Evolutionary conservation across 768 basidiomycete species (phyloP).

Genomic region (Phylloporus rhodoxanthus): DNA sequence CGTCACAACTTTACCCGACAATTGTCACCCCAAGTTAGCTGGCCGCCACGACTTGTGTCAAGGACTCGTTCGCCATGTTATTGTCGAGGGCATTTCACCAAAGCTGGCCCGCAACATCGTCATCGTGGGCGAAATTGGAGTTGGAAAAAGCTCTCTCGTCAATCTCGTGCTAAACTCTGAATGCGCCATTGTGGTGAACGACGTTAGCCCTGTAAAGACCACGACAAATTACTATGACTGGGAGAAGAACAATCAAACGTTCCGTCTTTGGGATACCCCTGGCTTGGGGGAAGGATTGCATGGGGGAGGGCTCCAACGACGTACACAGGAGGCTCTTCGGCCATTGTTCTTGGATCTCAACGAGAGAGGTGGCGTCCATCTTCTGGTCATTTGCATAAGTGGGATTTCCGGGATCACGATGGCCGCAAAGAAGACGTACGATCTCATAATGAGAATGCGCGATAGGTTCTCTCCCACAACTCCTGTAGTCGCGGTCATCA

Average conservation of each 20-base stretch:
- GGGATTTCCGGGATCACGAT: slow-evolving; percentile 14
- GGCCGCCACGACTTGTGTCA: slow-evolving; percentile 18
- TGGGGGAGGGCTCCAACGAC: slow-evolving; percentile 14
- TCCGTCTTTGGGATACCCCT: slow-evolving; percentile 28
- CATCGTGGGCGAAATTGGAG: slow-evolving; percentile 24
- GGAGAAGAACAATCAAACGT: slow-evolving; percentile 7
- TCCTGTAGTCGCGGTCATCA: slow-evolving; percentile 28
- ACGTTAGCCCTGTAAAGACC: slow-evolving; percentile 17
- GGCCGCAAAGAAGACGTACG: slow-evolving; percentile 16
- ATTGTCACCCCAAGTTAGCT: slow-evolving; percentile 17
- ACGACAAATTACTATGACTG: slow-evolving; percentile 9
- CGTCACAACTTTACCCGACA: slow-evolving; percentile 17
- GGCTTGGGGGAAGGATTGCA: slow-evolving; percentile 24
- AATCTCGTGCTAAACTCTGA: slow-evolving; percentile 24
- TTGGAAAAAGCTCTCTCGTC: slow-evolving; percentile 27
- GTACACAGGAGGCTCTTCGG: slow-evolving; percentile 18
- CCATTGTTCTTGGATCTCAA: slow-evolving; percentile 18
- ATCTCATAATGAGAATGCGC: slow-evolving; percentile 14
- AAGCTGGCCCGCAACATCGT: slow-evolving; percentile 21
- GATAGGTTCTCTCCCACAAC: slow-evolving; percentile 10
- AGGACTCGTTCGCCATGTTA: slow-evolving; percentile 10
- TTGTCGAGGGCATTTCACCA: slow-evolving; percentile 17
- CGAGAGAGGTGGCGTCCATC: slow-evolving; percentile 20
- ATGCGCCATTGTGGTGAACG: slow-evolving; percentile 15
- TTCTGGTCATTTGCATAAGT: slow-evolving; percentile 25